Conservation (phyloP, 345 rosid genomes). For the Arabidopsis thaliana region TAIR10.1 NC_003070.9:11746501-11747000, state of each 20-base stretch:
- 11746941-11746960: conserved; percentile 21
- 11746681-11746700: conserved; percentile 89
- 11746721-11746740: conserved; percentile 78
- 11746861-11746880: conserved; percentile 76
- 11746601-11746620: conserved; percentile 2
- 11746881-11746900: conserved; percentile 76
- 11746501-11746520: conserved; percentile 99
- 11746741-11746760: conserved; percentile 98
- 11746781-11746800: conserved; percentile 25
- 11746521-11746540: conserved; percentile 96
- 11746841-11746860: conserved; percentile 39
- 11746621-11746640: conserved; percentile 13
- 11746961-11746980: conserved; percentile 22
- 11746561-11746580: conserved; percentile 3
- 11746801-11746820: conserved; percentile 17
- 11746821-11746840: conserved; percentile 7
- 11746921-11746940: conserved; percentile 65
- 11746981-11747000: conserved; percentile 5
- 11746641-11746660: conserved; percentile 22
- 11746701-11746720: conserved; percentile 94
- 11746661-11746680: conserved; percentile 40
- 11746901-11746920: conserved; percentile 82
- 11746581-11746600: conserved; percentile 11
- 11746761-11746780: conserved; percentile 59
- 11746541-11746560: conserved; percentile 63